Conservation (phyloP, 2,329 filamentous ascomycete genomes). For the Fusarium sp. region DNA sequence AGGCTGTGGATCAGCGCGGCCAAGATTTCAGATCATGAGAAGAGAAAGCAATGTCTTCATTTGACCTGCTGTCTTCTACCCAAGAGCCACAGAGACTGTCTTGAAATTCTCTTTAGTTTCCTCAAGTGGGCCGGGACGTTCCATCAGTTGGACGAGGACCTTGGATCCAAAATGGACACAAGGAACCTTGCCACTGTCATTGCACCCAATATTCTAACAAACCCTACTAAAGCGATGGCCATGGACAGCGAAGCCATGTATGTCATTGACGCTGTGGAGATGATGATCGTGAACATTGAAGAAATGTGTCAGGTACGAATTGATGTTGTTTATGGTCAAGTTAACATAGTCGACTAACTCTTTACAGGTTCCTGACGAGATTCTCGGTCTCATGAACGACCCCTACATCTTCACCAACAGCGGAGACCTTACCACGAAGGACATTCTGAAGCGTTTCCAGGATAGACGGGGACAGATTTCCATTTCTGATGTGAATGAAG, state of each 20-base stretch:
- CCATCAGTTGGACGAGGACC: conserved; percentile 96
- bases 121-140: conserved; percentile 98
- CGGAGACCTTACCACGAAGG: conserved; percentile 93
- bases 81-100: conserved; percentile 89
- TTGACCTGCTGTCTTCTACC: conserved; percentile 92
- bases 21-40: conserved; percentile 84
- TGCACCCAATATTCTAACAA: conserved; percentile 92
- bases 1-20: conserved; percentile 89
- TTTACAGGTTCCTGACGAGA: conserved; percentile 86
- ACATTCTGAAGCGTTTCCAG: conserved; percentile 93
- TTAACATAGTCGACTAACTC: conserved; percentile 24
- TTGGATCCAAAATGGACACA: conserved; percentile 98
- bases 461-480: conserved; percentile 74
- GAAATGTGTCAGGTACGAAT: conserved; percentile 91
- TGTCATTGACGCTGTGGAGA: conserved; percentile 92
- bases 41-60: conserved; percentile 86
- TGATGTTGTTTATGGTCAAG: conserved; percentile 26
- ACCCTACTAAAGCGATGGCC: conserved; percentile 70
- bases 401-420: conserved; percentile 82
- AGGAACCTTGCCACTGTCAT: conserved; percentile 98
- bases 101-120: conserved; percentile 96
- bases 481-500: conserved; percentile 68
- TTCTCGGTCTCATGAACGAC: conserved; percentile 87
- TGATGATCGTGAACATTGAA: conserved; percentile 91
- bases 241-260: conserved; percentile 90